Base-by-base conservation (phyloP, 495 filamentous ascomycete genomes). In the Xylaria flabelliformis region DNA sequence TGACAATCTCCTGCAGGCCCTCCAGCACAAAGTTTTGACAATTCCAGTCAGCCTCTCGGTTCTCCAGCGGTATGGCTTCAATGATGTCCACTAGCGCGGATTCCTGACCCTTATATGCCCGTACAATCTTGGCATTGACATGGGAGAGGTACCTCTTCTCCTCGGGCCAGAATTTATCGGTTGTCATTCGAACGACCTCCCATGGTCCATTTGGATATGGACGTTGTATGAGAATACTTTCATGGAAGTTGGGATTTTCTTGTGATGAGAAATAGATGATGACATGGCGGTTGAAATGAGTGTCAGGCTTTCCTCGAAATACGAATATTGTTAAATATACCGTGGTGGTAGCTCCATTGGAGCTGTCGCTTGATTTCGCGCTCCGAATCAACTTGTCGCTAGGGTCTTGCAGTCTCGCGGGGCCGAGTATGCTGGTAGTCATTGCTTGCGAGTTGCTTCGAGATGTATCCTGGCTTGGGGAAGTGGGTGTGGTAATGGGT, bases 211-310 rank as follows among this genome's bases (percentile, higher is more conserved):
- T n/a, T 1, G 39, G 58, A 39, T 61, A 61, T 3, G 58, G 58
- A 21, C 58, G 58, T 61, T 61, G 58, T 13, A 61, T 9, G 17
- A 61, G 58, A 12, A 61, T 61, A 6, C 0, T 61, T 19, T 61
- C 58, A 34, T 61, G 58, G 58, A 61, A 61, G 58, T 61, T 17
- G n/a, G 3, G 58, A 8, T 36, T 39, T 19, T 61, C 58, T 36
- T n/a, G 58, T 5, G 58, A 61, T 29, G 58, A 39, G 58, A 61
- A 61, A 32, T 61, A 61, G 34, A 61, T 39, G 58, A 61, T 61
- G 34, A 61, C 58, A 61, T 61, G 58, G 58, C 58, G 58, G 39
- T 61, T 61, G 58, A 36, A 61, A 19, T 61, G 58, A 39, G 58
- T 61, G 58, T 61, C 58, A 6, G 58, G 58, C 8, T 61, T 61